phyloP scores from a whole-genome alignment of 208 protist species.

The Wallacemonas sp. region DNA sequence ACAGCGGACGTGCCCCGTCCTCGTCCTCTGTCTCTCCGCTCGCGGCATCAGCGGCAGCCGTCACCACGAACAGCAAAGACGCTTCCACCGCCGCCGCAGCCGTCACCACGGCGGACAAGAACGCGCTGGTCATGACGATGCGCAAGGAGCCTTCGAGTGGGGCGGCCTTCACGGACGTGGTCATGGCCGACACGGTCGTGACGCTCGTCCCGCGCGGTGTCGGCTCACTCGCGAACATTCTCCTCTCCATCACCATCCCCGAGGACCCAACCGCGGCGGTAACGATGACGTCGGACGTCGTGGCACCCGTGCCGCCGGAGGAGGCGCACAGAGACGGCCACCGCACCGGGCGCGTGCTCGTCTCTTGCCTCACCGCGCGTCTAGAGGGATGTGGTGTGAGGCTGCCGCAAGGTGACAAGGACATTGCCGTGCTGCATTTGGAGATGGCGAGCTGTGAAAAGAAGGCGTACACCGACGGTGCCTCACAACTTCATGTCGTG shows the following conservation, averaged over 20 bases:
- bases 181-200: constrained; percentile 41
- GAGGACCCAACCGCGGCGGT: background rate
- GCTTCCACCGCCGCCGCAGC: constrained; percentile 19
- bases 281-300: background rate
- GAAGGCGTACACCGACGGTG: constrained; percentile 32
- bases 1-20: constrained; percentile 17
- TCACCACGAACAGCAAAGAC: constrained; percentile 14
- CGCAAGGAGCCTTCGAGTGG: background rate
- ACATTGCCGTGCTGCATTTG: constrained; percentile 44
- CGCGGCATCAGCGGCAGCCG: background rate
- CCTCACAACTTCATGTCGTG: constrained; percentile 28
- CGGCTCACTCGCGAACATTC: constrained; percentile 62
- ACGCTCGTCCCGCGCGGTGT: constrained; percentile 59
- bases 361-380: constrained; percentile 12
- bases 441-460: constrained; percentile 20
- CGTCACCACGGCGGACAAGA: constrained; percentile 7
- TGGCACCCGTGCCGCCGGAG: background rate
- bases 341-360: background rate
- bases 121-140: constrained; percentile 4
- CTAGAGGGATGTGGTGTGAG: constrained; percentile 28
- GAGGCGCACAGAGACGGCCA: background rate
- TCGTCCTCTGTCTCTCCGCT: background rate
- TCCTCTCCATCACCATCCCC: constrained; percentile 68
- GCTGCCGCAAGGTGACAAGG: constrained; percentile 36
- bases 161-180: constrained; percentile 18